Base-by-base conservation (phyloP, 768 basidiomycete species). In the Suillus fuscotomentosus region DNA sequence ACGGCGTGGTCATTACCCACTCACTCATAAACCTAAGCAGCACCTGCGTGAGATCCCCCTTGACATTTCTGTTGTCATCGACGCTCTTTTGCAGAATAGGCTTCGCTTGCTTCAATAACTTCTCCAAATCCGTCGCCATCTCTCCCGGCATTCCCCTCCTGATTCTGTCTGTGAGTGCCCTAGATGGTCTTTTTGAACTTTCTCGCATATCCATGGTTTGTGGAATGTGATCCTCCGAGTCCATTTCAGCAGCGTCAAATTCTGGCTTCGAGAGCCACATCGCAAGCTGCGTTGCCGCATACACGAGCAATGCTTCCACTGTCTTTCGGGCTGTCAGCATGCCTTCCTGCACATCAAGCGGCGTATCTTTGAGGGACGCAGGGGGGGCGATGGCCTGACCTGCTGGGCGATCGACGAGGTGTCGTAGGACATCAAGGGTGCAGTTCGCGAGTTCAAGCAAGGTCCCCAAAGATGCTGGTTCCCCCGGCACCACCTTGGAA, bases 391-490 rank as follows among this genome's bases (percentile, higher is more conserved):
- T 76, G 36, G 81, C 80, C 70, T 90, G 86, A 10, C 83, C 82
- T 0, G 85, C 79, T 1, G 89, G 88, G 27, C 84, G 82, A 63
- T 83, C 83, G 47, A 86, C 83, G 39, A 94, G 85, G 62, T 87
- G 84, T 9, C 86, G 83, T 47, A 95, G 79, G 20, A 91, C 81
- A 67, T 95, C 94, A 42, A 92, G 79, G 0, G 89, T 87, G 65
- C 86, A 87, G 63, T 90, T 92, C 2, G 87, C 91, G 5, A 95
- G 78, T 76, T 96, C 94, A n/a, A 95, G 82, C 8, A 97, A 76
- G 0, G 95, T 95, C 20, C 95, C 94, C 61, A 95, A 77, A 0
- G 94, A 95, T 0, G 94, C 86, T 8, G 91, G 88, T 68, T 95
- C 94, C 15, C 88, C 87, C 0, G 90, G 81, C 2, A 94, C 89